A percentile compares a stretch with the other conserved stretches of the same genome.
These are phyloP conservation scores for Botrytis elliptica DNA, from an alignment of 2,329 filamentous ascomycete species.

Conservation along the genomic window DNA sequence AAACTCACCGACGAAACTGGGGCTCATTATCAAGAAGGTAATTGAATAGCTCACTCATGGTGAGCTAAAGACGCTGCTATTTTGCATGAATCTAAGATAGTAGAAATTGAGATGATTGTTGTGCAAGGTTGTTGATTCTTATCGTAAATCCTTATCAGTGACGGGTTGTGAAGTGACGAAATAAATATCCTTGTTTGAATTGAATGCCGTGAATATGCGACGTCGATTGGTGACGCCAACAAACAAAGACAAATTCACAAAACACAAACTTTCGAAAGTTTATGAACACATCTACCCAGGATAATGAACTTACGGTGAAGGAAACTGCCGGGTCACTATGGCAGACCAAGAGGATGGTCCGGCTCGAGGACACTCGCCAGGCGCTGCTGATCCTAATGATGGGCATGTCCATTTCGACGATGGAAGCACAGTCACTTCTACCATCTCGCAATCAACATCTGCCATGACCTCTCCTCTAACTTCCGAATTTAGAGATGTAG, in stretches of 20 bases:
- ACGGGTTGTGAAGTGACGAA: conserved; percentile 15
- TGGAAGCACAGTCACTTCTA: conserved; percentile 29
- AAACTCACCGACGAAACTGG: conserved; percentile 57
- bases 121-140: conserved; percentile 23
- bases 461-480: conserved; percentile 39
- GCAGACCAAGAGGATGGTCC: conserved; percentile 35
- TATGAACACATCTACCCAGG: not conserved
- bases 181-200: conserved; percentile 6
- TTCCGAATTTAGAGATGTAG: conserved; percentile 31
- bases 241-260: not conserved
- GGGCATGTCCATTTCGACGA: conserved; percentile 35
- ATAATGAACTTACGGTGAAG: conserved; percentile 15
- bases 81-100: conserved; percentile 12
- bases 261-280: not conserved
- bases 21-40: conserved; percentile 62
- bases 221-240: not conserved
- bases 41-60: conserved; percentile 66
- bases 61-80: conserved; percentile 19
- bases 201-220: not conserved
- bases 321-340: conserved; percentile 30
- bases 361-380: conserved; percentile 33
- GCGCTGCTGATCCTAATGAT: conserved; percentile 27
- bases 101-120: conserved; percentile 10
- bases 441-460: conserved; percentile 35
- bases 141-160: conserved; percentile 25